phyloP scores from a whole-genome alignment of 2,329 filamentous ascomycete species.

The Claviceps paspali region DNA sequence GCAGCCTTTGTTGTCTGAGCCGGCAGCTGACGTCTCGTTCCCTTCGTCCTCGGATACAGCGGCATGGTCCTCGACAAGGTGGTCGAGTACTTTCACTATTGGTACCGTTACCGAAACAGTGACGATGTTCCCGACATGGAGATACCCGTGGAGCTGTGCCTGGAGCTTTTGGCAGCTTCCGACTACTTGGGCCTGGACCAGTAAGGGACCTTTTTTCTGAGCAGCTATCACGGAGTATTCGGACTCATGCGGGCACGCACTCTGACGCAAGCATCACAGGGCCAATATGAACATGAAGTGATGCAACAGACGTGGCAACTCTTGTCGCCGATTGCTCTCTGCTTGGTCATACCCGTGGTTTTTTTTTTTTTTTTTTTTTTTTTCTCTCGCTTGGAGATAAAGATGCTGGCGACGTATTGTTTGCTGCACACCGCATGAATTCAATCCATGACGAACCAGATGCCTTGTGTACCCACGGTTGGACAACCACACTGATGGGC shows the following conservation, averaged over 20 bases:
- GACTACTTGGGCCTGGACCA: conserved; percentile 59
- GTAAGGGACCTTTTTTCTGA: conserved; percentile 16
- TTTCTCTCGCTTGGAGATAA: too few species aligned
- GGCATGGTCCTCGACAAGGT: conserved; percentile 64
- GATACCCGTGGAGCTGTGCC: conserved; percentile 61
- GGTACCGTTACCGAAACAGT: conserved; percentile 54
- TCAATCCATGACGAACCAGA: too few species aligned
- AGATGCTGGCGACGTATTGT: too few species aligned
- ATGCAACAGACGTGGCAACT: too few species aligned
- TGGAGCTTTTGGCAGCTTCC: conserved; percentile 63
- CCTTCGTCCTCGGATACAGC: conserved; percentile 27
- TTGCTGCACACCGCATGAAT: too few species aligned
- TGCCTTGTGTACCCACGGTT: too few species aligned
- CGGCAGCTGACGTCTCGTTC: conserved; percentile 5
- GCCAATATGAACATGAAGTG: conserved; percentile 23
- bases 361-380: too few species aligned
- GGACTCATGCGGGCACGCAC: conserved; percentile 1
- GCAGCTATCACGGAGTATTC: not conserved
- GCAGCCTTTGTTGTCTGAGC: conserved; percentile 1
- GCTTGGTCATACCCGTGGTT: not conserved
- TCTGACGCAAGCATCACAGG: conserved; percentile 18
- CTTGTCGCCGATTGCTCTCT: too few species aligned
- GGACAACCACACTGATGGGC: too few species aligned
- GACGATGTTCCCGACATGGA: conserved; percentile 70
- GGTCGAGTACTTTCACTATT: conserved; percentile 73